Percentiles rank a stretch among this genome's conserved stretches.
phyloP scores from a whole-genome alignment of 2,329 filamentous ascomycete species.

The Tolypocladium ophioglossoides region DNA sequence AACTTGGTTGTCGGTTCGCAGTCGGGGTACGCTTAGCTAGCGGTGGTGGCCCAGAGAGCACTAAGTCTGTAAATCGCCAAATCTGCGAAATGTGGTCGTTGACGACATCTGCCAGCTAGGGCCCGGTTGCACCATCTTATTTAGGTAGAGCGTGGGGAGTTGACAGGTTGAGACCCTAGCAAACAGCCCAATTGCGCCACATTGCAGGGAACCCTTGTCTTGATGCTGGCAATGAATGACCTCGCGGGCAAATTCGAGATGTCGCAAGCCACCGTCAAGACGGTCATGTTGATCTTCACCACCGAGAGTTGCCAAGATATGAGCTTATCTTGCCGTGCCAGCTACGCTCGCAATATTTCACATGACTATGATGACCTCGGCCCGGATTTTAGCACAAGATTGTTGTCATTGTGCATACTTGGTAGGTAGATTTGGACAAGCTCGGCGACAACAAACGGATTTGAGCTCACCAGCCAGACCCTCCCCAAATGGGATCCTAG shows the following conservation, averaged over 20 bases:
- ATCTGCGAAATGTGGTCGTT: not conserved
- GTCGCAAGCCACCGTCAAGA: too few species aligned
- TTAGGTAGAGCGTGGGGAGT: not conserved
- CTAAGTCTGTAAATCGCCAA: not conserved
- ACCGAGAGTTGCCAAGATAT: too few species aligned
- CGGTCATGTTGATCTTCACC: too few species aligned
- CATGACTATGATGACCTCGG: too few species aligned
- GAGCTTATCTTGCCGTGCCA: too few species aligned
- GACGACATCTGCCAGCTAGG: not conserved
- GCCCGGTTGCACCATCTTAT: not conserved
- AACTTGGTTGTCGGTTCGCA: not conserved
- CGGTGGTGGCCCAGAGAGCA: not conserved
- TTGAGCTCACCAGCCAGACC: slow-evolving; percentile 61
- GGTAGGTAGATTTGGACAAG: slow-evolving; percentile 15
- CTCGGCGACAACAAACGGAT: slow-evolving; percentile 64
- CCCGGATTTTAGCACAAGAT: too few species aligned
- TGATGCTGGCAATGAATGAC: not conserved
- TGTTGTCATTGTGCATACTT: too few species aligned
- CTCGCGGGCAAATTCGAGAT: too few species aligned
- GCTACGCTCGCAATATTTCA: too few species aligned
- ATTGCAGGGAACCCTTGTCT: not conserved
- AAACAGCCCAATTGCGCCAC: not conserved
- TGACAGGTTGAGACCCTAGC: not conserved
- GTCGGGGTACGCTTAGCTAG: not conserved
- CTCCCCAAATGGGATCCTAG: slow-evolving; percentile 32